phyloP scores from a whole-genome alignment of 2,329 filamentous ascomycete species.

The Apiospora rasikravindrae region DNA sequence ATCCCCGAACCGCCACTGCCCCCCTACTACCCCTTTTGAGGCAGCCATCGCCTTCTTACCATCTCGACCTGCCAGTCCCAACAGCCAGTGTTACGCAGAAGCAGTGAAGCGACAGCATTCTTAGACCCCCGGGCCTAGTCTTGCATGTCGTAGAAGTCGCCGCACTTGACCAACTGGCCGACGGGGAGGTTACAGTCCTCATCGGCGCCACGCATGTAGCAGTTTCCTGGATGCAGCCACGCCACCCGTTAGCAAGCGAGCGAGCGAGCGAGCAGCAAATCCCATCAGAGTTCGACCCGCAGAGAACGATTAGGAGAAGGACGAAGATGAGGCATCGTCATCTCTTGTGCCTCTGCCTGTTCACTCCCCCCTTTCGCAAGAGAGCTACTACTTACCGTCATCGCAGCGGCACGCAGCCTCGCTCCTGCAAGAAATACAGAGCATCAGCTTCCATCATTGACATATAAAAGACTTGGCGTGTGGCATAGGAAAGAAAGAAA shows the following conservation, averaged over 20 bases:
- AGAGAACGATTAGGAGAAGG: not conserved
- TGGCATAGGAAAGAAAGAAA: not conserved
- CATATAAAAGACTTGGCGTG: not conserved
- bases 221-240: not conserved
- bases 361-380: not conserved
- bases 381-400: not conserved
- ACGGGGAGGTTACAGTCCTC: slow-evolving; percentile 19
- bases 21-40: too few species aligned
- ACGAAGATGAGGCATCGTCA: too few species aligned
- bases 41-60: not conserved
- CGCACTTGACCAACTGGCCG: not conserved
- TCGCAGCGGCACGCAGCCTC: slow-evolving; percentile 17
- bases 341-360: too few species aligned
- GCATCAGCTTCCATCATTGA: not conserved
- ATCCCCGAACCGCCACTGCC: not conserved
- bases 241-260: not conserved
- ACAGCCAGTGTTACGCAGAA: not conserved
- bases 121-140: not conserved
- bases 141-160: slow-evolving; percentile 14
- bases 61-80: not conserved
- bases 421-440: not conserved
- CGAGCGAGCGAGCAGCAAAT: too few species aligned
- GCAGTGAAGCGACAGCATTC: too few species aligned
- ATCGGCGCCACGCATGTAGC: slow-evolving; percentile 17
- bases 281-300: too few species aligned